Conservation (phyloP, 257 asterid species). For the Solanum stenotomum region DNA sequence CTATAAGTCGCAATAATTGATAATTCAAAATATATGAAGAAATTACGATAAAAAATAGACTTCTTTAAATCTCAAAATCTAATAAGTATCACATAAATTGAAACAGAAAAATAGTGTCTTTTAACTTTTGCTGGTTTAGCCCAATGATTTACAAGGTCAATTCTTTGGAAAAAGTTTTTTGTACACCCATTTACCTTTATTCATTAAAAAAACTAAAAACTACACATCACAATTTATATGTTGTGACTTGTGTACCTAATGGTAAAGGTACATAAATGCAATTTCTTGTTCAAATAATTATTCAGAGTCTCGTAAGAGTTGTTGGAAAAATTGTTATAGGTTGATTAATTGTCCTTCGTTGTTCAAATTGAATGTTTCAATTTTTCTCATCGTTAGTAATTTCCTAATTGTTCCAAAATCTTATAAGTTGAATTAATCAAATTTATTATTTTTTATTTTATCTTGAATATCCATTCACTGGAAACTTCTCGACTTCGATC, state of each 20-base stretch:
- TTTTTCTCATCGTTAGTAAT: no score
- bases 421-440: no score
- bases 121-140: not conserved
- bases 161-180: not conserved
- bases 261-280: not conserved
- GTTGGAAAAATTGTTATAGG: not conserved
- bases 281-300: not conserved
- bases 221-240: not conserved
- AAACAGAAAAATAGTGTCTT: not conserved
- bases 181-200: no score
- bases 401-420: not conserved
- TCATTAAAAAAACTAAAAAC: not conserved
- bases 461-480: not conserved
- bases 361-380: no score
- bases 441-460: no score
- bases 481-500: no score
- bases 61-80: not conserved
- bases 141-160: not conserved
- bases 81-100: not conserved
- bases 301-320: not conserved
- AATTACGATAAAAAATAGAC: fast-evolving
- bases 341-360: not conserved
- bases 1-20: no score
- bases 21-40: no score
- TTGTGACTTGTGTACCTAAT: not conserved